A percentile compares a stretch with the other conserved stretches of the same genome.
These are phyloP conservation scores for Naumovozyma castellii DNA, from an alignment of 805 yeast species.

Conservation along the genomic window DNA sequence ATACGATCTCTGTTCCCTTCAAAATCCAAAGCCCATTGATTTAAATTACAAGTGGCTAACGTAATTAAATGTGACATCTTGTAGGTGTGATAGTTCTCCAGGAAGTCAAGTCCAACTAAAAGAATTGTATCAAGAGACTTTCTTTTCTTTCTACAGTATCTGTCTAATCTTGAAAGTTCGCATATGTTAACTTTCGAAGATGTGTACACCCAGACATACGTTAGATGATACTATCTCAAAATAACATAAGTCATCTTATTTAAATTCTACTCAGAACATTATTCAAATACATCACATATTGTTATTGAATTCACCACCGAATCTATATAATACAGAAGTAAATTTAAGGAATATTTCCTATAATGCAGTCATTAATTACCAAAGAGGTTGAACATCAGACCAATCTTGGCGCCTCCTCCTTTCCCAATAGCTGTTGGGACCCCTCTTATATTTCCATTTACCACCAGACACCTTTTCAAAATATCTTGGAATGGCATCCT, in stretches of 20 bases:
- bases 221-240: too few species aligned
- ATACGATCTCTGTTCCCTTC: conserved; percentile 95
- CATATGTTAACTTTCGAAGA: neutral
- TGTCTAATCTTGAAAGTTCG: neutral
- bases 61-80: conserved; percentile 81
- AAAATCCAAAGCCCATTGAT: conserved; percentile 98
- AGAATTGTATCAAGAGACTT: too few species aligned
- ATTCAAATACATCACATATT: too few species aligned
- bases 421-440: conserved; percentile 67
- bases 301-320: too few species aligned
- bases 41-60: conserved; percentile 85
- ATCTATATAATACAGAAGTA: too few species aligned
- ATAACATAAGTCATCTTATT: too few species aligned
- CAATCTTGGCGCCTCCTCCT: conserved; percentile 58
- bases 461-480: conserved; percentile 39
- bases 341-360: too few species aligned
- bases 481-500: conserved; percentile 48
- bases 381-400: conserved; percentile 44
- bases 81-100: too few species aligned
- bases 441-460: conserved; percentile 48
- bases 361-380: conserved; percentile 46
- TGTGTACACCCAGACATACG: too few species aligned
- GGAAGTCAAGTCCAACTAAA: neutral
- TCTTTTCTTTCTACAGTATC: too few species aligned
- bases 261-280: too few species aligned